These are phyloP conservation scores for Endocalyx cinctus DNA, from an alignment of 2,329 filamentous ascomycete species.

Conservation along the genomic window DNA sequence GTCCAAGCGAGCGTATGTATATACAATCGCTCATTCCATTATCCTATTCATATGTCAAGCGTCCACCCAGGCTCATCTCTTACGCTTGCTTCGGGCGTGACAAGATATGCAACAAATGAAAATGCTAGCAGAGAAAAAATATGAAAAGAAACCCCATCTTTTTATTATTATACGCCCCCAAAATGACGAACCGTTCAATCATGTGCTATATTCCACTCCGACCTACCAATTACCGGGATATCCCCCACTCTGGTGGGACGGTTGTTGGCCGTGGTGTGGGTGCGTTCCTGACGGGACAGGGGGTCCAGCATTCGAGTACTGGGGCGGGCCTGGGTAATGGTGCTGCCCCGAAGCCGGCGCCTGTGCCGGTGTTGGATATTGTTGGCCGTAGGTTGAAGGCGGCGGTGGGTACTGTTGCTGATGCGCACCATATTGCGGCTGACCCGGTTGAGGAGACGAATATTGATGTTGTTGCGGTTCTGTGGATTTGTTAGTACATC, in stretches of 20 bases:
- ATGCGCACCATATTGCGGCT: conserved; percentile 22
- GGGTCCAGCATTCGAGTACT: conserved; percentile 23
- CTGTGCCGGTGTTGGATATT: conserved; percentile 21
- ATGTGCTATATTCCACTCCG: too few relatives aligned
- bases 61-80: too few relatives aligned
- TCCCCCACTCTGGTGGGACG: conserved; percentile 24
- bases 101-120: too few relatives aligned
- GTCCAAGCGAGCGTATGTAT: too few relatives aligned
- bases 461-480: conserved; percentile 28
- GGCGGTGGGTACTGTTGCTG: conserved; percentile 27
- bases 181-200: too few relatives aligned
- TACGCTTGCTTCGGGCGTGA: too few relatives aligned
- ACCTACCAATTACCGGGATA: conserved; percentile 30
- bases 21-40: too few relatives aligned
- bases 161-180: conserved; percentile 14
- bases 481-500: conserved; percentile 8
- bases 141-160: conserved; percentile 26
- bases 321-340: conserved; percentile 21
- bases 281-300: conserved; percentile 20
- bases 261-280: conserved; percentile 23
- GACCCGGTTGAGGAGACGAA: conserved; percentile 19
- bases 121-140: too few relatives aligned
- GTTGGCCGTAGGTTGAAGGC: conserved; percentile 19
- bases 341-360: conserved; percentile 18
- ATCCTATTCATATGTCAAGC: too few relatives aligned